Percentiles rank a stretch among this genome's conserved stretches.
Evolutionary conservation across 345 rosid species (phyloP).

Genomic region (Abelmoschus esculentus): DNA sequence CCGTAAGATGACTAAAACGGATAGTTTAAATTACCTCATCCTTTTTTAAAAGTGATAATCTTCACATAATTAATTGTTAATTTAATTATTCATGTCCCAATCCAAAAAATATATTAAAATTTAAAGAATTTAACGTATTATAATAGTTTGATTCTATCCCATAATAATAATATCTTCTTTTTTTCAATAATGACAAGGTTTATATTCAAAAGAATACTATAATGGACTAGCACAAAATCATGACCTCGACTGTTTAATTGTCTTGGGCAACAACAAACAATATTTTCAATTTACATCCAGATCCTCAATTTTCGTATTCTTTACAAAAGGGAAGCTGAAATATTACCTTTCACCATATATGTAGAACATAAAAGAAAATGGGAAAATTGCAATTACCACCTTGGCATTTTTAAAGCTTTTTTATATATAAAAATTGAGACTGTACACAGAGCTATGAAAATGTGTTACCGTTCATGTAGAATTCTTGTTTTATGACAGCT

Average conservation of each 20-base stretch:
- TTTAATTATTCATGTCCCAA: no score
- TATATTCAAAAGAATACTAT: no score
- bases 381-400: slow-evolving; percentile 11
- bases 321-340: slow-evolving; percentile 17
- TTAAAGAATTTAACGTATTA: no score
- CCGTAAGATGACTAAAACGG: no score
- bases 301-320: background rate
- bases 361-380: background rate
- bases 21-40: no score
- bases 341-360: background rate
- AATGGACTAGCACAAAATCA: background rate
- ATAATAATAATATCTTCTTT: no score
- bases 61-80: no score
- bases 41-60: no score
- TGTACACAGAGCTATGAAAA: slow-evolving; percentile 43
- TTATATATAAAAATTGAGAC: slow-evolving; percentile 6
- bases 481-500: slow-evolving; percentile 17
- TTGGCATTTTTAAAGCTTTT: no score
- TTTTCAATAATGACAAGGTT: no score
- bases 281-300: slow-evolving; percentile 20
- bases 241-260: background rate
- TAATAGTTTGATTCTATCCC: no score
- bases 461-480: slow-evolving; percentile 3
- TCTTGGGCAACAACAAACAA: background rate
- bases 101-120: no score